These are phyloP conservation scores for Myxozyma geophila DNA, from an alignment of 805 yeast genomes.

Conservation along the genomic window DNA sequence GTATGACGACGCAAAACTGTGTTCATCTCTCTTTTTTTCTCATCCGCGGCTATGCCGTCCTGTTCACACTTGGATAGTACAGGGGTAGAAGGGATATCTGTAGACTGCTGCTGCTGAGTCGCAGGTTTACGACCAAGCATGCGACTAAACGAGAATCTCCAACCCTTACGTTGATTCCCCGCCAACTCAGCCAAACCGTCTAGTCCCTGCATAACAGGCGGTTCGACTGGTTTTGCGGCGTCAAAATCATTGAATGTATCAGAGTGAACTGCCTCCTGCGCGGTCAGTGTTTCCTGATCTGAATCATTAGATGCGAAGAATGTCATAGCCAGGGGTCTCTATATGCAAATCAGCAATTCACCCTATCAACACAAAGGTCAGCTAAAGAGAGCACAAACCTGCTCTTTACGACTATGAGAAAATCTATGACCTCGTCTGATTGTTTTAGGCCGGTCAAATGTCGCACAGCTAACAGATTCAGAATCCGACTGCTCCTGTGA, in stretches of 20 bases:
- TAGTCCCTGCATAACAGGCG: neutral
- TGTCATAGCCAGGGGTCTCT: too few relatives aligned
- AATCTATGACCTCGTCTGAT: neutral
- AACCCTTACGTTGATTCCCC: neutral
- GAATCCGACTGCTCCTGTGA: neutral
- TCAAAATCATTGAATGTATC: too few relatives aligned
- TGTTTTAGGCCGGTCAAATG: neutral
- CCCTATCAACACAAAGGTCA: neutral
- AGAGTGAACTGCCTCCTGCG: too few relatives aligned
- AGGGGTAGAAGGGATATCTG: too few relatives aligned
- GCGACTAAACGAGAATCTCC: slow-evolving; percentile 6
- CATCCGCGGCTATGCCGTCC: too few relatives aligned
- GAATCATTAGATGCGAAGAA: too few relatives aligned
- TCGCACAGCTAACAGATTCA: neutral
- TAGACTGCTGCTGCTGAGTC: neutral
- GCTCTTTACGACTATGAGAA: neutral
- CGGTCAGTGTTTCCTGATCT: too few relatives aligned
- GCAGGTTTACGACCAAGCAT: neutral
- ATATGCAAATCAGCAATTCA: neutral
- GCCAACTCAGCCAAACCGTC: neutral
- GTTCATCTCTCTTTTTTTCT: neutral
- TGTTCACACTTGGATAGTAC: too few relatives aligned
- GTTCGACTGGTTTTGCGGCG: neutral
- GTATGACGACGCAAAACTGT: neutral
- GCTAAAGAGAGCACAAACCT: neutral